Base-by-base conservation (phyloP, 805 yeast species). In the Starmera caribaea region DNA sequence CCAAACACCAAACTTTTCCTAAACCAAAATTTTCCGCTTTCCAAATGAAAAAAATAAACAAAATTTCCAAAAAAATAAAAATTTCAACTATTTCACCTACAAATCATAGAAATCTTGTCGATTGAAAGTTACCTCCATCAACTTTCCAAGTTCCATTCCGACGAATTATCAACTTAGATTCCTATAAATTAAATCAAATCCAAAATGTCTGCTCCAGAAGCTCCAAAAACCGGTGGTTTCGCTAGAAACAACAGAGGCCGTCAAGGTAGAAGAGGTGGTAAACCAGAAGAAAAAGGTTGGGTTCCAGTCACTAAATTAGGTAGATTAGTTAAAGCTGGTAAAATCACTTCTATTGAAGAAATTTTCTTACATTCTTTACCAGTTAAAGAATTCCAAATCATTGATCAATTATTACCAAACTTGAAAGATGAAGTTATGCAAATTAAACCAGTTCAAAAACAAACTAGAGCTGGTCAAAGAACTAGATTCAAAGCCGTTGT, bases 401-500 rank as follows among this genome's bases (percentile, higher is more conserved):
- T 92, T 63, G 98, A 92, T 79, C 80, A 79, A 66, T 78, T 92
- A 71, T 79, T 92, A 64, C 98, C 98, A 69, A 81, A 74, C 65
- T 82, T 92, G 68, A 81, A 83, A 74, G 98, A 92, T 71, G 96
- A 90, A 77, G 97, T 92, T 66, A 92, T 92, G 98, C 90, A 90
- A 87, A 92, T 92, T 79, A 82, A 90, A 79, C 95, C 98, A 58
- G 98, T 92, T 61, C 98, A 92, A 78, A 92, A 92, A 83, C 98
- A 92, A 78, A 92, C 98, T 81, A 81, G 96, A 76, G 98, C 98
- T 65, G 98, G 98, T 88, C 98, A 92, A 81, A 90, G 98, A 82
- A 92, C 97, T 76, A 88, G 98, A 81, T 89, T 92, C 83, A 94
- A 94, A 92, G 98, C 97, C 73, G 95, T 92, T 66, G 97, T 92